These are phyloP conservation scores for Citrullus colocynthis DNA, from an alignment of 306 rosid species.

Conservation along the genomic window DNA sequence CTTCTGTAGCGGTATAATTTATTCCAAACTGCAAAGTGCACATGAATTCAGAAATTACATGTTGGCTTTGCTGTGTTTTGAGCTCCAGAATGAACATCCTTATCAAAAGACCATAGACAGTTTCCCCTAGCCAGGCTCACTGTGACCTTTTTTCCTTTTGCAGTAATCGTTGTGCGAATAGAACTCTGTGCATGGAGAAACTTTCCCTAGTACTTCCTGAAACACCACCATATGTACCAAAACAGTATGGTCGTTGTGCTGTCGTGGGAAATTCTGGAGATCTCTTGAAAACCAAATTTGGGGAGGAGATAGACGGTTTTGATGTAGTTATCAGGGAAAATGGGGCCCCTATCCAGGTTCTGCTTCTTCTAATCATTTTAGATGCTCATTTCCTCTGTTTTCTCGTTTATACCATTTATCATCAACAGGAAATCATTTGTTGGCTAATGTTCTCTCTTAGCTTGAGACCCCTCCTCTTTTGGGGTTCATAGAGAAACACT, in stretches of 20 bases:
- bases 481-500: background rate
- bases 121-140: background rate
- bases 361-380: conserved; percentile 8
- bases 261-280: conserved; percentile 97
- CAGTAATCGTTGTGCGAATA: conserved; percentile 76
- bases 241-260: conserved; percentile 85
- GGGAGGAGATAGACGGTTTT: conserved; percentile 74
- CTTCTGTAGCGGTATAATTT: background rate
- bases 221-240: conserved; percentile 73
- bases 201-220: conserved; percentile 91
- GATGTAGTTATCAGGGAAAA: conserved; percentile 91
- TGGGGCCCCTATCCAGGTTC: conserved; percentile 86
- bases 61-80: background rate
- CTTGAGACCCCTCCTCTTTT: background rate
- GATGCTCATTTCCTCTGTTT: background rate
- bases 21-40: background rate
- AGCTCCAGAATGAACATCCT: background rate
- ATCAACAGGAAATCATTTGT: background rate
- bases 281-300: conserved; percentile 84
- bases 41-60: background rate
- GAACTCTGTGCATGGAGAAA: conserved; percentile 66
- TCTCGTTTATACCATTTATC: background rate
- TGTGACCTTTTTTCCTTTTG: conserved; percentile 13
- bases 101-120: background rate
- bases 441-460: background rate